These are phyloP conservation scores for Aspergillus chevalieri DNA, from an alignment of 2,329 filamentous ascomycete genomes.

Conservation along the genomic window DNA sequence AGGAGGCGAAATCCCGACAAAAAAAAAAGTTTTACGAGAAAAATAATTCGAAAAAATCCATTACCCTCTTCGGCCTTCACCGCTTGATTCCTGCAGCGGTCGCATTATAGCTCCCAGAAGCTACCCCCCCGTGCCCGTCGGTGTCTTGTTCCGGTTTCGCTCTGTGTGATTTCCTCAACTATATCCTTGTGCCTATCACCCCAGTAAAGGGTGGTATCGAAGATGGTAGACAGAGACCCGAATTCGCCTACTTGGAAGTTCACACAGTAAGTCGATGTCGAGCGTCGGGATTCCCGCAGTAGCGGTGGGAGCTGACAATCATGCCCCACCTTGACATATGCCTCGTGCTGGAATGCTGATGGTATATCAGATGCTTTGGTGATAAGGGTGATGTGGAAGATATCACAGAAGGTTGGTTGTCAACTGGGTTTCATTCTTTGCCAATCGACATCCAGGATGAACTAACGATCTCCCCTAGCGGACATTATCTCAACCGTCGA, in stretches of 20 bases:
- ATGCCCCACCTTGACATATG: background rate
- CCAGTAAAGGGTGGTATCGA: constrained; percentile 30
- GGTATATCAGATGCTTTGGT: constrained; percentile 75
- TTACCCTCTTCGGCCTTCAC: background rate
- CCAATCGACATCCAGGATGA: background rate
- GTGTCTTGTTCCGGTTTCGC: constrained; percentile 6
- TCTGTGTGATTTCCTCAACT: constrained; percentile 2
- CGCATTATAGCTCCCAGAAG: constrained; percentile 4
- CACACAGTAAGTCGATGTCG: constrained; percentile 70
- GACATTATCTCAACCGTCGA: constrained; percentile 50
- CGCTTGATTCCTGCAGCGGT: constrained; percentile 4
- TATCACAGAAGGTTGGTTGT: constrained; percentile 77
- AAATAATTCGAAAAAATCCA: constrained; percentile 2
- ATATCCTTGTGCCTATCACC: constrained; percentile 8
- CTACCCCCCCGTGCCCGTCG: background rate
- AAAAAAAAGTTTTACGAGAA: constrained; percentile 7
- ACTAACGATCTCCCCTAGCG: constrained; percentile 22
- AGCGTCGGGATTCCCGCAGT: background rate
- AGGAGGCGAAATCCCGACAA: constrained; percentile 3
- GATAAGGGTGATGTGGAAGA: constrained; percentile 99
- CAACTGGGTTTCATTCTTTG: constrained; percentile 4
- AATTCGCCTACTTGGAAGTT: constrained; percentile 99
- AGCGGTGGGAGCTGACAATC: background rate
- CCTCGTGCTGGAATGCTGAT: constrained; percentile 6
- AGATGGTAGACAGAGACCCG: constrained; percentile 95